Evolutionary conservation across 2,329 filamentous ascomycete genomes (phyloP), one percentile per base, ranked within the genome.

Genomic region (Pseudogymnoascus sp.): DNA sequence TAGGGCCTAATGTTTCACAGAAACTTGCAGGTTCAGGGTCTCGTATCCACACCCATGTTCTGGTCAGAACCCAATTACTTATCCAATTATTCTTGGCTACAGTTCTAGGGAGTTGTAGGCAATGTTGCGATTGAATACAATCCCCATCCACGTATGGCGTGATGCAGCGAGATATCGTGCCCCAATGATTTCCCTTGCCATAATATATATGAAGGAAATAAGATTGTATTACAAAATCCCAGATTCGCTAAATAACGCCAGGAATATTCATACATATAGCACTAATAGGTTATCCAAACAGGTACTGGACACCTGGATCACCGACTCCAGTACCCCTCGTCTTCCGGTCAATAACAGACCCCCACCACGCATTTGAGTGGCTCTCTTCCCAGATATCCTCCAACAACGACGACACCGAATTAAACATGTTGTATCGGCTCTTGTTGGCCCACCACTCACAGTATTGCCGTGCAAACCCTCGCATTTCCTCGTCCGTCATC

Each of bases 401-500:
- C 58, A 22, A 62, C 64, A 16, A 65, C 65, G 12, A 63, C 60
- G 38, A 69, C 6, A 60, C 59, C 11, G 37, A 50, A 47, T 50
- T 35, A 25, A 69, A 73, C 72, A 73, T 74, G 16, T 69, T 64
- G 58, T 73, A 74, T 1, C 70, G 65, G 12, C 66, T 70, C 54
- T 66, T 68, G 12, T 67, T 64, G 6, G 64, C 67, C 72, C 72
- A 74, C 65, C 70, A 71, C 2, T 54, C 59, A 38, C 72, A 74
- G 54, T 70, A 74, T 2, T 64, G 57, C 28, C 64, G 65, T 0
- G 67, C 69, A 14, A 68, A 65, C 20, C 65, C 59, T 1, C 70
- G 65, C 60, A 71, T 22, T 20, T 65, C 57, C 12, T 63, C 58
- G 11, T 70, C 67, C 7, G 39, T 64, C 1, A 68, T 68, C 62